Evolutionary conservation across 805 yeast species (phyloP).

Genomic region (Monosporozyma yasuniensis): DNA sequence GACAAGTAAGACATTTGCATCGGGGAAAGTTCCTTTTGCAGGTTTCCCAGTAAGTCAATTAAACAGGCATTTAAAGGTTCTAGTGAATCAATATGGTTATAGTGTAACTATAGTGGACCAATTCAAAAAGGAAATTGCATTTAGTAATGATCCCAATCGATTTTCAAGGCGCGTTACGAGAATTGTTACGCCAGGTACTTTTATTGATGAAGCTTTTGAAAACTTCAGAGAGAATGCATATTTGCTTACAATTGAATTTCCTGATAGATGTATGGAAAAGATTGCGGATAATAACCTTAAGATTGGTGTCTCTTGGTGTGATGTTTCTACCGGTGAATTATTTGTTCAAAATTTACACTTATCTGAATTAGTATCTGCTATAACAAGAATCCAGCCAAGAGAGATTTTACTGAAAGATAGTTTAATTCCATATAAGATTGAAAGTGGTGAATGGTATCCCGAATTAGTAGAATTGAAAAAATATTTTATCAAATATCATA

Average conservation of each 20-base stretch:
- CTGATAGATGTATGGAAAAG: conserved; percentile 36
- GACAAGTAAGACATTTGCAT: conserved; percentile 43
- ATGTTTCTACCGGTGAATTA: conserved; percentile 74
- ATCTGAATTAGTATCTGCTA: conserved; percentile 55
- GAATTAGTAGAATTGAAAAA: conserved; percentile 50
- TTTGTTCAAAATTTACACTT: conserved; percentile 56
- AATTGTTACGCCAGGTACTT: conserved; percentile 86
- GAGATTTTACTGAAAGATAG: conserved; percentile 59
- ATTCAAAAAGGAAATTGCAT: conserved; percentile 24
- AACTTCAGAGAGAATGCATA: conserved; percentile 65
- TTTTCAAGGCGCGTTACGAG: conserved; percentile 66
- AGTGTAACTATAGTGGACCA: conserved; percentile 85
- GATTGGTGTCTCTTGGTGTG: conserved; percentile 82
- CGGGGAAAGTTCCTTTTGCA: conserved; percentile 60
- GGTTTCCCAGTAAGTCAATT: conserved; percentile 78
- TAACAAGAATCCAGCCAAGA: conserved; percentile 70
- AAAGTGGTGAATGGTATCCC: conserved; percentile 45
- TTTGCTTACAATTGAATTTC: conserved; percentile 56
- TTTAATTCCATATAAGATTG: conserved; percentile 33
- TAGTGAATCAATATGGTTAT: conserved; percentile 60
- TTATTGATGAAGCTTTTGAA: conserved; percentile 76
- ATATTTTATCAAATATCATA: conserved; percentile 49
- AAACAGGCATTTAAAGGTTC: conserved; percentile 60
- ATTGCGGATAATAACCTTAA: conserved; percentile 31
- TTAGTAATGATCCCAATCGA: conserved; percentile 30